Base-by-base conservation (phyloP, 2,329 filamentous ascomycete genomes). In the Fusarium multiceps region DNA sequence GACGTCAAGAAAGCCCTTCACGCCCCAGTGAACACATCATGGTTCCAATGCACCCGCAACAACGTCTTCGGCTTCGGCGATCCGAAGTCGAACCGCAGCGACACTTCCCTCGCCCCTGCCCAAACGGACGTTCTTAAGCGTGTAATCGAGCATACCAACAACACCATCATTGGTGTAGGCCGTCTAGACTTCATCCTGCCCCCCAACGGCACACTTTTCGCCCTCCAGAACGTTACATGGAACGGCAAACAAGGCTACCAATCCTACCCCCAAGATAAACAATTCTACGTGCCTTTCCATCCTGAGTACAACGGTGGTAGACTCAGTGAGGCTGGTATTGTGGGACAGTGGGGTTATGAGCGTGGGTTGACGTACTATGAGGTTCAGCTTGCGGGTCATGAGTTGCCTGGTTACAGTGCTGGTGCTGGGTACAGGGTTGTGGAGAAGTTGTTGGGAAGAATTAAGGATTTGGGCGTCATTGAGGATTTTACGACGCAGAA, bases 171-270 rank as follows among this genome's bases (percentile, higher is more conserved):
- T 7, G 76, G 75, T 0, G 68, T 68, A 6, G 76, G 76, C 4
- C 68, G 71, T 13, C 66, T 78, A 4, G 92, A 94, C 78, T 92
- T 86, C 75, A 84, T 92, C 67, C 84, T 93, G 2, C 83, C 91
- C 13, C 83, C 85, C 75, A 92, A 93, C 77, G 92, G 92, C 20
- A 92, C 91, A 0, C 83, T 94, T 3, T 82, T 93, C 9, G 85
- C 87, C 1, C 89, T 94, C 51, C 92, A 94, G 75, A 94, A 94
- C 80, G 92, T 93, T 86, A 94, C 91, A 0, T 94, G 89, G 89
- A 86, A 88, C 63, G 92, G 91, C 6, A 77, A 83, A 28, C 88
- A 91, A 55, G 92, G 92, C 0, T 94, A 94, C 82, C 86, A 89
- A 69, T 76, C 69, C 18, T 76, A 76, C 9, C 74, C 74, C 0